Conservation (phyloP, 495 filamentous ascomycete species). For the Rostrohypoxylon terebratum region DNA sequence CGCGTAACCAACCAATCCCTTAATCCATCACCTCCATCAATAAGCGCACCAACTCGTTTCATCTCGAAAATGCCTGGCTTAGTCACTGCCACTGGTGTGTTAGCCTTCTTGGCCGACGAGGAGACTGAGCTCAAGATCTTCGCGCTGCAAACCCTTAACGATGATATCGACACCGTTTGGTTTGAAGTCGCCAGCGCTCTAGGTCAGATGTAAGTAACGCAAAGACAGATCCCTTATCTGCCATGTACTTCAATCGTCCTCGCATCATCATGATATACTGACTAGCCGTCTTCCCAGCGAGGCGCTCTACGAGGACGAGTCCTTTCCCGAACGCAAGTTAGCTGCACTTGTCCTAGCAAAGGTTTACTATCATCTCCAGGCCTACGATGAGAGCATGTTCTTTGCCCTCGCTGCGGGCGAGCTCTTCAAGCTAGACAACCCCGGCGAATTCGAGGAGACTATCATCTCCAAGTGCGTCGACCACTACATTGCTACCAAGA, state of each 20-base stretch:
- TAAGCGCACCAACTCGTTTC: neutral
- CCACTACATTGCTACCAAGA: conserved; percentile 91
- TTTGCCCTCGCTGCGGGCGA: conserved; percentile 97
- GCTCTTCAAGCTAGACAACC: conserved; percentile 89
- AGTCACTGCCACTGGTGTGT: conserved; percentile 91
- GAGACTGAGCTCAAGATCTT: conserved; percentile 93
- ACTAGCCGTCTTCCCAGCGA: conserved; percentile 68
- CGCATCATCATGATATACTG: conserved; percentile 21
- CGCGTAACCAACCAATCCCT: conserved; percentile 13
- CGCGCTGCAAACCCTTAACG: conserved; percentile 91
- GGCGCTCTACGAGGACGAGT: conserved; percentile 95
- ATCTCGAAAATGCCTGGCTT: conserved; percentile 84
- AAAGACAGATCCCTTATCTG: neutral
- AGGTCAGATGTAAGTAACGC: conserved; percentile 83
- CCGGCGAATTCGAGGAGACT: conserved; percentile 97
- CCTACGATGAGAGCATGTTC: conserved; percentile 99
- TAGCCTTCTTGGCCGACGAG: conserved; percentile 95
- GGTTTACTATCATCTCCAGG: conserved; percentile 98
- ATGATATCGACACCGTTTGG: conserved; percentile 96
- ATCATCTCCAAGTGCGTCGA: conserved; percentile 99
- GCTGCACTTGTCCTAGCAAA: conserved; percentile 95
- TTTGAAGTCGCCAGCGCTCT: conserved; percentile 93
- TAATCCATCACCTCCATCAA: neutral
- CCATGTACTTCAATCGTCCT: conserved; percentile 30
- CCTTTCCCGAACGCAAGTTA: conserved; percentile 91